Base-by-base conservation (phyloP, 2,329 filamentous ascomycete species). In the Xylariaceae sp. region DNA sequence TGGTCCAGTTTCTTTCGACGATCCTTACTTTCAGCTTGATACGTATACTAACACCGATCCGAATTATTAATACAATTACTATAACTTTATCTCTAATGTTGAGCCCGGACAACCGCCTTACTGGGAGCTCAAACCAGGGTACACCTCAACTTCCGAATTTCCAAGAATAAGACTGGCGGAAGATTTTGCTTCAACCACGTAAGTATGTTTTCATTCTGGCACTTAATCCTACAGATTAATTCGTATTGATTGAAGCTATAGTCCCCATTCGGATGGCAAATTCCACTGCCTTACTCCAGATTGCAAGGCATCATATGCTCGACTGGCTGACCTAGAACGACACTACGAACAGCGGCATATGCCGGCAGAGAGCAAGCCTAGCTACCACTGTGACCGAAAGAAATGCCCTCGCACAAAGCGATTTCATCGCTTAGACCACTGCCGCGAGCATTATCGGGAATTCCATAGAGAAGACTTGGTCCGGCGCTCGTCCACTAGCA, bases 401-500 rank as follows among this genome's bases (percentile, higher is more conserved):
- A 66, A 60, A 41, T 80, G 78, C 57, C 48, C 59, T 20, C 71
- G 78, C 6, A 63, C 62, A 22, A 57, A 59, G 5, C n/a, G n/a
- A n/a, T 80, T 81, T 55, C 67, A 68, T 53, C 71, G 78, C 25
- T 69, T 73, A 23, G 78, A 82, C 50, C 78, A 81, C 62, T 78
- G 71, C 57, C 69, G 77, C 29, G 76, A 79, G 46, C 78, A 82
- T 57, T 68, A 78, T 29, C 71, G 78, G 23, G 71, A 76, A 37
- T 77, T 67, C 50, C 78, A 82, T 66, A 67, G 67, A 43, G 78
- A 82, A 55, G 75, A 79, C 45, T 38, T 61, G 20, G 20, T 49
- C 22, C 59, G 48, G 29, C 55, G 61, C 37, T 50, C 53, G 16
- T 41, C 48, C 43, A 52, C 51, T 37, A 42, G 34, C 48, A 62